These are phyloP conservation scores for Schizophyllum amplum DNA, from an alignment of 1,284 basidiomycete species.

Conservation along the genomic window DNA sequence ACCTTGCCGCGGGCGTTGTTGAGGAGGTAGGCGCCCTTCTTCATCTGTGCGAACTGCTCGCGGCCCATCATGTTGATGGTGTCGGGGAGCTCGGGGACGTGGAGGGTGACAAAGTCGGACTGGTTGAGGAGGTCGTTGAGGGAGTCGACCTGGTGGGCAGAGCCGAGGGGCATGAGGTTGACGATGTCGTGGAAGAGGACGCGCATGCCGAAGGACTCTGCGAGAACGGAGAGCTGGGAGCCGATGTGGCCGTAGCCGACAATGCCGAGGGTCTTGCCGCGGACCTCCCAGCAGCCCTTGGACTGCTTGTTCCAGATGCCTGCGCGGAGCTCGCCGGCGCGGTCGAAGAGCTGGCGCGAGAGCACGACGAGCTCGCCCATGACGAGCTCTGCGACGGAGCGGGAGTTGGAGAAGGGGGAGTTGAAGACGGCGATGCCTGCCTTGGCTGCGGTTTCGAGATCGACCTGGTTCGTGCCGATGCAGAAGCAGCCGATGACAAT, in stretches of 20 bases:
- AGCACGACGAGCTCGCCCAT: slow-evolving; percentile 91
- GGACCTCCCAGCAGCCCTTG: slow-evolving; percentile 96
- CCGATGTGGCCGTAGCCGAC: slow-evolving; percentile 99
- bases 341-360: slow-evolving; percentile 91
- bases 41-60: slow-evolving; percentile 84
- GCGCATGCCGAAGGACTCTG: slow-evolving; percentile 94
- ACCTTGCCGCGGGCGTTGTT: slow-evolving; percentile 97
- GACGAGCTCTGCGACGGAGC: slow-evolving; percentile 98
- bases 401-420: slow-evolving; percentile 99
- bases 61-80: slow-evolving; percentile 91
- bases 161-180: slow-evolving; percentile 97
- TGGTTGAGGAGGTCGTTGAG: slow-evolving; percentile 72
- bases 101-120: slow-evolving; percentile 93
- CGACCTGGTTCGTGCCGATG: slow-evolving; percentile 99
- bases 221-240: slow-evolving; percentile 93
- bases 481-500: slow-evolving; percentile 99
- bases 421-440: slow-evolving; percentile 98
- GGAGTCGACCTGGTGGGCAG: slow-evolving; percentile 82
- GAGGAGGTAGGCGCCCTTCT: slow-evolving; percentile 91
- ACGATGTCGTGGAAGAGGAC: slow-evolving; percentile 96
- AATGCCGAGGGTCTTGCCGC: slow-evolving; percentile 97
- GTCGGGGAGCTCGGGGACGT: slow-evolving; percentile 95
- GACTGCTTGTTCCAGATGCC: slow-evolving; percentile 99
- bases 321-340: slow-evolving; percentile 79
- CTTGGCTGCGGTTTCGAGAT: slow-evolving; percentile 76